These are phyloP conservation scores for Poa annua DNA, from an alignment of 176 grass and related monocot genomes.

Conservation along the genomic window DNA sequence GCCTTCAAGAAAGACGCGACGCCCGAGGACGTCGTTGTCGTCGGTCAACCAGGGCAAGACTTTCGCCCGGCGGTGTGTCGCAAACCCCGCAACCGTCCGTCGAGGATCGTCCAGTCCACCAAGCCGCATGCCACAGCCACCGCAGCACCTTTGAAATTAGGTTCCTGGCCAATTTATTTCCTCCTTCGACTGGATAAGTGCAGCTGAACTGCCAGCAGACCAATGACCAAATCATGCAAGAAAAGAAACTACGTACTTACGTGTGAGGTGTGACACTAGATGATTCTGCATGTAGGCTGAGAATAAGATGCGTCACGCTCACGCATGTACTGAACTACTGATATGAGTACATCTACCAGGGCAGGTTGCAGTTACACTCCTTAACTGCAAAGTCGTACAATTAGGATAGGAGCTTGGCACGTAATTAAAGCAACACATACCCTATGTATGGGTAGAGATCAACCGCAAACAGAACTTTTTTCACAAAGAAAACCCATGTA, in stretches of 20 bases:
- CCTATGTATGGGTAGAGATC: neutral
- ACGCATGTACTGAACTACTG: neutral
- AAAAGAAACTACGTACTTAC: neutral
- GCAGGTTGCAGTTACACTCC: neutral
- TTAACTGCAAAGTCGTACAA: neutral
- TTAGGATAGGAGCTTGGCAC: neutral
- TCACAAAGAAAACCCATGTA: neutral
- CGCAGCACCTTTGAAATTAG: no score
- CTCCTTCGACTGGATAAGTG: neutral
- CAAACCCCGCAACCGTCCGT: no score
- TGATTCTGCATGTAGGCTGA: neutral
- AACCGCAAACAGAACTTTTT: neutral
- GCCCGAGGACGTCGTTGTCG: no score
- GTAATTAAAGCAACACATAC: neutral
- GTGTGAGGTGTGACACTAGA: neutral
- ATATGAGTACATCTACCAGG: neutral
- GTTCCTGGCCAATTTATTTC: no score
- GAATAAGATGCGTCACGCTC: neutral
- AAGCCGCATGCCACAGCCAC: no score
- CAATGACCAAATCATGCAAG: neutral
- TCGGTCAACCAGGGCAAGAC: no score
- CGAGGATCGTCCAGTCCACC: no score
- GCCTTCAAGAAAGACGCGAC: no score
- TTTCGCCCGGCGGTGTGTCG: no score
- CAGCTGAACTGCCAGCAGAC: neutral